Conservation (phyloP, 2,329 filamentous ascomycete genomes). For the Colletotrichum musicola region DNA sequence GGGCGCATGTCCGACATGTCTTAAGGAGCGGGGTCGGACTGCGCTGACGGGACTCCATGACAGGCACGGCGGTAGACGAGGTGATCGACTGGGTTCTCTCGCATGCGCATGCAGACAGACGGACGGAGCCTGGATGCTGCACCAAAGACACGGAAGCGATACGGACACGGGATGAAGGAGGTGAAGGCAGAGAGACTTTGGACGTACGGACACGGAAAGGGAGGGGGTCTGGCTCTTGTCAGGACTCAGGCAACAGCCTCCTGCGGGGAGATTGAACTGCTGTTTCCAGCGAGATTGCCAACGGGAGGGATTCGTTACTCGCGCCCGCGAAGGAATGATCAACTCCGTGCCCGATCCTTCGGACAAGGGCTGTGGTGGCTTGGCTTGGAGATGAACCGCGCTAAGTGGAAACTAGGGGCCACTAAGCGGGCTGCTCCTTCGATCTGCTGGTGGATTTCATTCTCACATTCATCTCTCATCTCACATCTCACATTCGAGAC, state of each 20-base stretch:
- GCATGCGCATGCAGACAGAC: neutral
- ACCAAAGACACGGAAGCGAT: neutral
- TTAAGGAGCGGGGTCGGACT: slow-evolving; percentile 41
- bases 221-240: neutral
- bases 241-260: neutral
- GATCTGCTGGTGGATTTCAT: neutral
- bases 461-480: neutral
- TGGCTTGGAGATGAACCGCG: neutral
- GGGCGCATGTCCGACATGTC: slow-evolving; percentile 51
- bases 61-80: too few relatives aligned
- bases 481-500: too few relatives aligned
- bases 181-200: neutral
- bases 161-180: slow-evolving; percentile 29
- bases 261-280: slow-evolving; percentile 1
- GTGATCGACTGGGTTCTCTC: too few relatives aligned
- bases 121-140: neutral
- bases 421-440: neutral
- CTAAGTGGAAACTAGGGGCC: neutral
- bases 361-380: slow-evolving; percentile 24
- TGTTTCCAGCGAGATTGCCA: slow-evolving; percentile 17
- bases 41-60: slow-evolving; percentile 20
- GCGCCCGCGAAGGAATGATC: slow-evolving; percentile 17
- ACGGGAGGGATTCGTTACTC: slow-evolving; percentile 3
- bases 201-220: slow-evolving; percentile 28
- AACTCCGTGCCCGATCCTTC: slow-evolving; percentile 2